These are phyloP conservation scores for Venturia effusa DNA, from an alignment of 2,329 filamentous ascomycete genomes.

Conservation along the genomic window DNA sequence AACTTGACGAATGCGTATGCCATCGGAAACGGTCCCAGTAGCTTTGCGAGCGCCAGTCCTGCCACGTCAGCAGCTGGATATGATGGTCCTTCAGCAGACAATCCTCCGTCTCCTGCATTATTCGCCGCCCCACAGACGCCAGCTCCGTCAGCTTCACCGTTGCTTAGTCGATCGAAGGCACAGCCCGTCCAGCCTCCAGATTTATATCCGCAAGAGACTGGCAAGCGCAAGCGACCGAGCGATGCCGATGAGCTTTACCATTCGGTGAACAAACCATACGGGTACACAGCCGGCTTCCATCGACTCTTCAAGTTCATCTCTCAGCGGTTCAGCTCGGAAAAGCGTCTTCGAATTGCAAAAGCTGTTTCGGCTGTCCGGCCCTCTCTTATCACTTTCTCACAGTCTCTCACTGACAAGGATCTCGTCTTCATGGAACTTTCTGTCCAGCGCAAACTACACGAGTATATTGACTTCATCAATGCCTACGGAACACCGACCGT, in stretches of 20 bases:
- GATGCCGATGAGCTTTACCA: slow-evolving; percentile 84
- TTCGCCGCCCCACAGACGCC: background rate
- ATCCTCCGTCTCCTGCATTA: slow-evolving; percentile 16
- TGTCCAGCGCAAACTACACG: slow-evolving; percentile 83
- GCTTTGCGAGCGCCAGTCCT: slow-evolving; percentile 47
- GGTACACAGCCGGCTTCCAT: slow-evolving; percentile 85
- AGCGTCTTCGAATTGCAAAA: slow-evolving; percentile 73
- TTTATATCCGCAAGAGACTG: background rate
- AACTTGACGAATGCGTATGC: slow-evolving; percentile 46
- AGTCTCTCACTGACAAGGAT: slow-evolving; percentile 78
- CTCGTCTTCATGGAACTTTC: slow-evolving; percentile 97
- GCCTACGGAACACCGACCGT: slow-evolving; percentile 83
- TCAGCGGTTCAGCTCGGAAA: slow-evolving; percentile 64
- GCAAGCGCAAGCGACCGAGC: slow-evolving; percentile 37
- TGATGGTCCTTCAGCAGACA: slow-evolving; percentile 29
- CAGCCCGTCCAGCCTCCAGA: slow-evolving; percentile 11
- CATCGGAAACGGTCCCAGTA: slow-evolving; percentile 47
- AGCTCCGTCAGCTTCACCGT: slow-evolving; percentile 17
- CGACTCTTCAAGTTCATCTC: slow-evolving; percentile 72
- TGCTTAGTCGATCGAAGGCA: slow-evolving; percentile 21
- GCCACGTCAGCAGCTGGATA: slow-evolving; percentile 42
- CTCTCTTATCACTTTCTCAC: slow-evolving; percentile 84
- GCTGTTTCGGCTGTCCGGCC: slow-evolving; percentile 82
- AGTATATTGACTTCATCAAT: slow-evolving; percentile 85
- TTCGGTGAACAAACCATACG: slow-evolving; percentile 80